A percentile compares a stretch with the other conserved stretches of the same genome.
Evolutionary conservation across 106 monocot species (phyloP).

Genomic region (Dioscorea alata): DNA sequence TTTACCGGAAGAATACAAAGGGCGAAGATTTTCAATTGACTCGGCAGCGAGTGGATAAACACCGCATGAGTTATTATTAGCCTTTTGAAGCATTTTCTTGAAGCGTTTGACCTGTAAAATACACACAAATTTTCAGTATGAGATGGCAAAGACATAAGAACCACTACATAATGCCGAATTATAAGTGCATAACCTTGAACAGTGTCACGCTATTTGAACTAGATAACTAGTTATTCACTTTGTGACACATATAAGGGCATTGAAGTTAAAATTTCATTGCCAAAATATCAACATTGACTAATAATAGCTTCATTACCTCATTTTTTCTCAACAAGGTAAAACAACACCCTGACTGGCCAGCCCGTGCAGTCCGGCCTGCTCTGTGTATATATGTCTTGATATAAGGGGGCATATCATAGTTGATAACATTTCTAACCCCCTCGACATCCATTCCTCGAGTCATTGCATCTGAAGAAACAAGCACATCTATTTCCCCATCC

Average conservation of each 20-base stretch:
- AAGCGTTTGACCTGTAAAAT: slow-evolving; percentile 55
- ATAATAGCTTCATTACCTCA: slow-evolving; percentile 42
- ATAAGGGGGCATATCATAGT: slow-evolving; percentile 84
- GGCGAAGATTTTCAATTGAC: slow-evolving; percentile 44
- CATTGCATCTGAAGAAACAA: slow-evolving; percentile 87
- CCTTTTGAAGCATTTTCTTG: slow-evolving; percentile 63
- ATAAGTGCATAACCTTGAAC: no score
- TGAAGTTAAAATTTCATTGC: no score
- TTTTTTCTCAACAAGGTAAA: slow-evolving; percentile 75
- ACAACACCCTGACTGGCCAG: slow-evolving; percentile 69
- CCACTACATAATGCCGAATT: no score
- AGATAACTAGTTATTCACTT: no score
- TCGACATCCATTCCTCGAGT: slow-evolving; percentile 94
- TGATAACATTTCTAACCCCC: slow-evolving; percentile 81
- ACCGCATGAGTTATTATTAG: slow-evolving; percentile 37
- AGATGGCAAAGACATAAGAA: not conserved
- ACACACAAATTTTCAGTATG: not conserved
- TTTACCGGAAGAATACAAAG: slow-evolving; percentile 59
- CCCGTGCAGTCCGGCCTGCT: slow-evolving; percentile 92
- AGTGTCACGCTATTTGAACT: no score
- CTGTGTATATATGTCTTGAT: slow-evolving; percentile 86
- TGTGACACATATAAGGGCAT: no score
- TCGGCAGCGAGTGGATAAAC: slow-evolving; percentile 35
- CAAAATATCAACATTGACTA: not conserved
- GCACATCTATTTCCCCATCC: slow-evolving; percentile 67